Evolutionary conservation across 345 rosid genomes (phyloP), one percentile per base, ranked within the genome.

Genomic region (Acer saccharum): DNA sequence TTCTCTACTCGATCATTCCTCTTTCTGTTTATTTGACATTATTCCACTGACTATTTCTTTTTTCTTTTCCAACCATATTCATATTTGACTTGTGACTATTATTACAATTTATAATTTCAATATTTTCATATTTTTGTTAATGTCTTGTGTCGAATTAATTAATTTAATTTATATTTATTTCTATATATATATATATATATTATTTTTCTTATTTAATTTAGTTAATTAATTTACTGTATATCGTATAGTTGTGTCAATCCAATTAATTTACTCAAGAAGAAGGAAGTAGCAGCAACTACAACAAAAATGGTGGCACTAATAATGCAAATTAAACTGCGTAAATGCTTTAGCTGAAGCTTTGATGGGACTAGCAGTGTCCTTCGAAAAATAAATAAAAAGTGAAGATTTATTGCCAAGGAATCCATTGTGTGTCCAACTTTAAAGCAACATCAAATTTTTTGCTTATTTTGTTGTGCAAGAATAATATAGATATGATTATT

Each of bases 371-470:
- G 43, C 16, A 17, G 7, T 9, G 58, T 20, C 32, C 27, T 44
- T 68, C 5, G 55, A 20, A 58, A 58, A 46, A 60, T 60, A 43
- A 43, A 8, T 8, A 43, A 7, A 46, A 2, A 21, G 54, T 2
- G 11, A 52, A 23, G 73, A 29, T 50, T 50, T 54, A 70, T 52
- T 52, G 61, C 7, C 6, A 27, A 54, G 63, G 74, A 70, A 70
- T 58, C 27, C 17, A n/a, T 20, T 12, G 17, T 72, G 17, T 72
- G 75, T 58, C 66, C 50, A 57, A 11, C 75, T 58, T 32, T 58
- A n/a, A 9, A 35, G 35, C 2, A 72, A 64, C 75, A 72, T 10
- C 57, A 39, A 48, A 58, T 35, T 43, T 18, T 7, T 20, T 72
- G 65, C 32, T 39, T 60, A 60, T 60, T 35, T 72, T 72, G 32